Evolutionary conservation across 345 rosid genomes (phyloP).

Genomic region (Citrus cavaleriei): DNA sequence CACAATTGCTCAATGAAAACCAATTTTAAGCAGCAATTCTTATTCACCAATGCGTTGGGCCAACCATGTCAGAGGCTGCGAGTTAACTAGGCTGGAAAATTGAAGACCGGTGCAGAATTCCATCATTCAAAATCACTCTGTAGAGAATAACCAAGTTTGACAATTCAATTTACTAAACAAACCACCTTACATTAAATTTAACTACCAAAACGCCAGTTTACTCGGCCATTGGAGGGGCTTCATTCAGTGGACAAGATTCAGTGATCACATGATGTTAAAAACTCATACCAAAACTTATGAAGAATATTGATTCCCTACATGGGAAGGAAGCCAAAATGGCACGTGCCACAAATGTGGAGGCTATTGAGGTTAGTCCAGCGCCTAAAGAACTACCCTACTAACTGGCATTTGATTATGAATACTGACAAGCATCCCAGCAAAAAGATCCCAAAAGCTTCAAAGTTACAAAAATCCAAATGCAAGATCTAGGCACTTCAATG

Average conservation of each 20-base stretch:
- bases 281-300: background rate
- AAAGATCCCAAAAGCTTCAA: background rate
- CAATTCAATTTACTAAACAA: background rate
- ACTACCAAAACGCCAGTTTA: background rate
- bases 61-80: background rate
- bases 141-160: background rate
- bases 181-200: background rate
- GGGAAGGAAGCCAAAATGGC: background rate
- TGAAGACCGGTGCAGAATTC: too few species aligned
- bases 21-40: background rate
- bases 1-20: background rate
- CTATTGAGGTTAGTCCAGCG: slow-evolving; percentile 23
- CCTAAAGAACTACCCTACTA: slow-evolving; percentile 6
- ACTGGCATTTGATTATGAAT: slow-evolving; percentile 12
- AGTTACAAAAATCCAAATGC: slow-evolving; percentile 2
- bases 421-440: slow-evolving; percentile 14
- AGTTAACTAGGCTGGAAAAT: background rate
- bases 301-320: background rate
- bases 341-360: background rate
- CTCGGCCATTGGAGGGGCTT: background rate
- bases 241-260: background rate
- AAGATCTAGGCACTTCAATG: background rate
- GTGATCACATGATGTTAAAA: background rate
- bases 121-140: background rate
- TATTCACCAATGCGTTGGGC: background rate